Base-by-base conservation (phyloP, 1,284 basidiomycete genomes). In the Tilletiaria anomala region DNA sequence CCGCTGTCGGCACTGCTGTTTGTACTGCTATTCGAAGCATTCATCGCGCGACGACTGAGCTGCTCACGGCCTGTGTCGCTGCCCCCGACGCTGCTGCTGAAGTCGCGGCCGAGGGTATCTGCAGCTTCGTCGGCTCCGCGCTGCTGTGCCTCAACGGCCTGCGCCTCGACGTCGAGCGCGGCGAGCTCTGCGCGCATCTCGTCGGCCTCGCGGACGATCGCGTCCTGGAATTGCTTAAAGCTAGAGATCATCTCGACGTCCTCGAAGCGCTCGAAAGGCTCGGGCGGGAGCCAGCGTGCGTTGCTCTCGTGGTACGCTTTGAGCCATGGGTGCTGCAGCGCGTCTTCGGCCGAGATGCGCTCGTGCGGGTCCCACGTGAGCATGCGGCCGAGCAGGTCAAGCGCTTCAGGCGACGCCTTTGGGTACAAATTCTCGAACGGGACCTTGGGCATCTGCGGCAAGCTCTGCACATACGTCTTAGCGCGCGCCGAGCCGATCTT, bases 281-380 rank as follows among this genome's bases (percentile, higher is more conserved):
- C 44, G 2, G 61, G 56, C 12, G 49, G 37, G 22, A 48, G 39
- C 58, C 54, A 59, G 14, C 48, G 42, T 15, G 58, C 53, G 35
- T 54, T 56, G 6, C 54, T 53, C 22, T 52, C 51, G 43, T 63
- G 54, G 37, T 66, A 66, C 5, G 58, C 54, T 26, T 50, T 51
- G 33, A 66, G 48, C 60, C 60, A 66, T 6, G 63, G 63, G 32
- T 66, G 63, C 20, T 42, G 42, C 2, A 66, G 48, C 2, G 63
- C 63, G 12, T 65, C 49, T 4, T 48, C 52, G 6, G 63, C 63
- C 3, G 58, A 55, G 32, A 66, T 45, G 5, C 63, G 48, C 44
- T 65, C 49, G 21, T 51, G 48, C 2, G 63, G 63, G 37, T 66
- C 60, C 59, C 59, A 65, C 22, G 48, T 52, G 19, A 66, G 51